Conservation (phyloP, 176 grass and related monocot species). For the Rhynchospora pubera region DNA sequence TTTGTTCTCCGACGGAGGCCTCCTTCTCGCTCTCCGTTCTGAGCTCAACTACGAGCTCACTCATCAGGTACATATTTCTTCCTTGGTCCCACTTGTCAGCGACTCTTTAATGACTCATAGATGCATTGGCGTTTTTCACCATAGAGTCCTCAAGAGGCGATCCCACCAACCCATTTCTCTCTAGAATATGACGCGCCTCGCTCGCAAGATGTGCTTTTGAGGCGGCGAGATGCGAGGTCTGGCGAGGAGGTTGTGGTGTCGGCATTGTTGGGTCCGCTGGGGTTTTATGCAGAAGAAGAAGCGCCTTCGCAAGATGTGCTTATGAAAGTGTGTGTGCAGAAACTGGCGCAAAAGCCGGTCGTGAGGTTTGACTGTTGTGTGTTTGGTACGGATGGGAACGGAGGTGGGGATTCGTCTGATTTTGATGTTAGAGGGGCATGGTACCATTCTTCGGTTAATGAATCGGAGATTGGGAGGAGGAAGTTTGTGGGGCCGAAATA, state of each 20-base stretch:
- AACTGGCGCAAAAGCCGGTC: conserved; percentile 31
- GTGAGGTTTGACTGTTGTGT: conserved; percentile 65
- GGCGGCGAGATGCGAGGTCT: background rate
- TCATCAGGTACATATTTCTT: background rate
- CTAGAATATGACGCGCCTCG: conserved; percentile 32
- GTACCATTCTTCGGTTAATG: conserved; percentile 38
- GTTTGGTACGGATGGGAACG: background rate
- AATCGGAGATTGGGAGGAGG: conserved; percentile 16
- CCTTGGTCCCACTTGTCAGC: background rate
- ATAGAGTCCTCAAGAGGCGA: conserved; percentile 23
- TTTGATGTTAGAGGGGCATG: conserved; percentile 25
- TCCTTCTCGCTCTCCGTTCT: conserved; percentile 38
- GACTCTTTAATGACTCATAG: background rate
- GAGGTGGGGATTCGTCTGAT: background rate
- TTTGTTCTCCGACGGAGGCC: conserved; percentile 31
- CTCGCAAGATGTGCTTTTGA: conserved; percentile 51
- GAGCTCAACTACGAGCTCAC: conserved; percentile 63
- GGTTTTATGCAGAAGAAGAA: conserved; percentile 22
- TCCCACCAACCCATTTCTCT: conserved; percentile 22
- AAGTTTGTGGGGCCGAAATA: conserved; percentile 41
- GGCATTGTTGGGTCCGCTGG: conserved; percentile 56
- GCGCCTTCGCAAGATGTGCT: conserved; percentile 27
- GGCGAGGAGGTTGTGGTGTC: conserved; percentile 58
- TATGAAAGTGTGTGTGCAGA: conserved; percentile 74
- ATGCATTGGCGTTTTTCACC: background rate